Evolutionary conservation across 164 flowering plant species (phyloP), one percentile per base, ranked within the genome.

Genomic region (Kingdonia uniflora): DNA sequence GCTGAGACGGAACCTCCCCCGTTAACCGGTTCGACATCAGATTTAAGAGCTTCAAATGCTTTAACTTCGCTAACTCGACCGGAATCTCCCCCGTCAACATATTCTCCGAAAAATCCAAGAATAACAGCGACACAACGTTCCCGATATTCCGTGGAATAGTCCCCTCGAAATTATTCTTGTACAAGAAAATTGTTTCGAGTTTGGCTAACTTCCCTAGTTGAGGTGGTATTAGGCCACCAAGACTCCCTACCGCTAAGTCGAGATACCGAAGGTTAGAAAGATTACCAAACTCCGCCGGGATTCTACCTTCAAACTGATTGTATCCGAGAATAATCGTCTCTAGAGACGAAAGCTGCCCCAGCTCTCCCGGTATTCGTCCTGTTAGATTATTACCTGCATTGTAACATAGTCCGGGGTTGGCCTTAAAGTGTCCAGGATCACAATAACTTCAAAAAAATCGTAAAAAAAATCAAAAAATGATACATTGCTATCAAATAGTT

Each of bases 61-160:
- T 74, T 65, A 83, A 59, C 12, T 71, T 59, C 10, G 71, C 65
- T 19, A 94, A 62, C 68, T 79, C 81, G 17, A 52, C 68, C 21
- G 97, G 99, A 25, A 94, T 71, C 21, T 67, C 69, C 14, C 95
- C 95, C 0, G 89, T 68, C 12, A 94, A 54, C 71, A 42, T 37
- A 61, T 94, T 94, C 41, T 77, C 86, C 3, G 99, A 94, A 37
- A 89, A 69, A 71, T 94, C 99, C 44, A 94, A 73, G 48, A 71
- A 26, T 14, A 53, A 35, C 25, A 94, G 56, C 8, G 81, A 71
- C 7, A 79, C 59, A 15, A 82, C 50, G 68, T 75, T 76, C 10
- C 95, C 84, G 1, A 89, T 59, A 58, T 52, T 61, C 0, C 71
- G 47, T 21, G 96, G 97, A 43, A 88, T 77, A n/a, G 49, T 48